Base-by-base conservation (phyloP, 2,329 filamentous ascomycete genomes). In the Pseudogymnoascus verrucosus region DNA sequence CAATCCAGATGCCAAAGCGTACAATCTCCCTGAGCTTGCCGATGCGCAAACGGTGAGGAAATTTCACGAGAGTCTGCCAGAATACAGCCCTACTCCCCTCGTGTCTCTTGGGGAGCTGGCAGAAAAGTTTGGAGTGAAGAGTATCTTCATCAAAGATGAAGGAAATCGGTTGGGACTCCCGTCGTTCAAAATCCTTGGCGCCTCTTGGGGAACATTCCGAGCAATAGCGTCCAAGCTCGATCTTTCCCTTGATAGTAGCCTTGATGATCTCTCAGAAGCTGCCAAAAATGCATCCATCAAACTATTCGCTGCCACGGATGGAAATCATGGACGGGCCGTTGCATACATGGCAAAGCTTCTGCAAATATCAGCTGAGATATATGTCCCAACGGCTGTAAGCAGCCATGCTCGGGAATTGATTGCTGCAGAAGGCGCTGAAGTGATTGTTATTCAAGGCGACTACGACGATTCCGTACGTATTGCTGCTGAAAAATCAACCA, bases 121-220 rank as follows among this genome's bases (percentile, higher is more conserved):
- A 0, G 68, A 76, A 2, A 79, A 86, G 12, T 73, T 91, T 0
- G 82, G 82, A 0, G 75, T 90, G 10, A 74, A 75, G 0, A 76
- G 79, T 4, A 78, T 93, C 3, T 79, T 86, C 39, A 70, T 92
- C 67, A 93, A 93, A 71, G 84, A 92, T 69, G 89, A 93, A 73
- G 85, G 83, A 28, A 78, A 76, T 62, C 82, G 89, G 4, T 84
- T 91, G 39, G 86, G 86, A 0, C 78, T 93, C 1, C 88, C 88
- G 0, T 82, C 89, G 0, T 93, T 93, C 79, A 95, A 95, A 74
- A 89, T 93, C 51, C 81, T 93, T 0, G 90, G 90, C 19, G 89
- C 90, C 0, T 89, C 87, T 0, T 93, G 89, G 89, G 89, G 84
- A 0, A 80, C 83, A 2, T 87, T 84, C 68, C 71, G 76, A 0